Conservation (phyloP, 73 alveolate genomes). For the Blepharisma stoltei region DNA sequence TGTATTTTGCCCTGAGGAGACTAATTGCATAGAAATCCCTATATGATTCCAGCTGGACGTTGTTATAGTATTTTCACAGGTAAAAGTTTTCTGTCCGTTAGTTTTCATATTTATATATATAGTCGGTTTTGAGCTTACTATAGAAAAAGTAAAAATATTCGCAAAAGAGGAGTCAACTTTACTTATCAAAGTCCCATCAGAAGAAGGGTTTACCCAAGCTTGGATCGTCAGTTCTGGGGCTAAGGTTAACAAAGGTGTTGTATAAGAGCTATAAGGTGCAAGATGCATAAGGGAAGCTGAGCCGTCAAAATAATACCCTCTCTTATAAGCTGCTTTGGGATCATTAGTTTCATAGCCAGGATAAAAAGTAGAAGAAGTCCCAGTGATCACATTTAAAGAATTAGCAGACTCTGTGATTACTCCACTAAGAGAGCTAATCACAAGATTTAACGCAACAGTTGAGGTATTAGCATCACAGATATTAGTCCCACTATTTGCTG, state of each 20-base stretch:
- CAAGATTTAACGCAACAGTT: neutral
- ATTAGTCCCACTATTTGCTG: neutral
- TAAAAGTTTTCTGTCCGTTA: no score
- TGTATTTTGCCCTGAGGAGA: no score
- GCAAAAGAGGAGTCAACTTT: no score
- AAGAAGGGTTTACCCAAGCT: neutral
- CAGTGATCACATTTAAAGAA: neutral
- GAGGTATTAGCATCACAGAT: neutral
- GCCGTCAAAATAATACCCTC: constrained; percentile 18
- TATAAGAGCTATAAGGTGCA: neutral
- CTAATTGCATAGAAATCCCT: no score
- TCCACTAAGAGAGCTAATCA: neutral
- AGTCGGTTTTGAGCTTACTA: no score
- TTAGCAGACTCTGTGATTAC: neutral
- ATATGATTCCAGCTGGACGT: no score
- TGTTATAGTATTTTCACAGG: no score
- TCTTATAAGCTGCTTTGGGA: neutral
- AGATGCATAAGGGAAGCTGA: neutral
- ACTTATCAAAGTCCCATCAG: no score
- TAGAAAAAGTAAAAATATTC: no score
- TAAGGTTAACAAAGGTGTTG: neutral
- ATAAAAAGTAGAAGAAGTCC: neutral
- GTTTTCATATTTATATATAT: no score
- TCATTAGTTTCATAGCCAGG: neutral
- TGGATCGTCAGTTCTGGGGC: neutral